phyloP scores from a whole-genome alignment of 768 basidiomycete genomes.

The Galerina sulciceps region DNA sequence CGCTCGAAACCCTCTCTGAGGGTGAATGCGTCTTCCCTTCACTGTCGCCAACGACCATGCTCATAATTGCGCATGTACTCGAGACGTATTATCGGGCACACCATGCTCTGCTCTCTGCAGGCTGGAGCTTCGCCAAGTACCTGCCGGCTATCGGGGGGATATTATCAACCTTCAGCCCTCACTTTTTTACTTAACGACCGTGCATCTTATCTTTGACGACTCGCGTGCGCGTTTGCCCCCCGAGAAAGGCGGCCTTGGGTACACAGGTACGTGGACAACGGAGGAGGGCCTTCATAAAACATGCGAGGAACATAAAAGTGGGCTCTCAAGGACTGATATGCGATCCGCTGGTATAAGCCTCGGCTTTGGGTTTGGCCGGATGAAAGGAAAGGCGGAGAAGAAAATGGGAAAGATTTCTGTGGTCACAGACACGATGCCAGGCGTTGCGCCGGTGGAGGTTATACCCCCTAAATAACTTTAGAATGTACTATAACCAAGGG shows the following conservation, averaged over 20 bases:
- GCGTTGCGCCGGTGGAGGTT: slow-evolving; percentile 33
- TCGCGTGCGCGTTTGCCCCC: slow-evolving; percentile 62
- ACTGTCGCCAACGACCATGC: slow-evolving; percentile 66
- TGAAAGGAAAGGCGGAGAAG: not conserved
- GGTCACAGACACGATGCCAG: slow-evolving; percentile 2
- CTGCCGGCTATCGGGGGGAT: slow-evolving; percentile 53
- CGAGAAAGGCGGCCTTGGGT: slow-evolving; percentile 65
- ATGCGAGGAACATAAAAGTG: slow-evolving; percentile 43
- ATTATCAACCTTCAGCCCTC: slow-evolving; percentile 62
- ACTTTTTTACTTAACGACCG: slow-evolving; percentile 53
- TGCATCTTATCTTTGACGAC: slow-evolving; percentile 68
- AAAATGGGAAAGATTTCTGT: not conserved
- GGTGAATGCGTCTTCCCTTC: slow-evolving; percentile 58
- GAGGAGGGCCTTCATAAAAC: slow-evolving; percentile 63
- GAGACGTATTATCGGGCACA: slow-evolving; percentile 59
- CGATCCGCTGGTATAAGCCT: slow-evolving; percentile 48
- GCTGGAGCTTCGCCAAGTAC: slow-evolving; percentile 28
- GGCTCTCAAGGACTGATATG: slow-evolving; percentile 33
- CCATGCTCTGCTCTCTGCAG: slow-evolving; percentile 37
- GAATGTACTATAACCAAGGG: too few relatives aligned
- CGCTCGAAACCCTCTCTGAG: slow-evolving; percentile 58
- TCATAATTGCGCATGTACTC: slow-evolving; percentile 62
- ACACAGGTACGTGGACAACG: slow-evolving; percentile 61
- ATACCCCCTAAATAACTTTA: slow-evolving; percentile 7
- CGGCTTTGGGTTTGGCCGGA: slow-evolving; percentile 38